Evolutionary conservation across 2,329 filamentous ascomycete genomes (phyloP), one percentile per base, ranked within the genome.

Genomic region (Mycosphaerelloides madeirae): DNA sequence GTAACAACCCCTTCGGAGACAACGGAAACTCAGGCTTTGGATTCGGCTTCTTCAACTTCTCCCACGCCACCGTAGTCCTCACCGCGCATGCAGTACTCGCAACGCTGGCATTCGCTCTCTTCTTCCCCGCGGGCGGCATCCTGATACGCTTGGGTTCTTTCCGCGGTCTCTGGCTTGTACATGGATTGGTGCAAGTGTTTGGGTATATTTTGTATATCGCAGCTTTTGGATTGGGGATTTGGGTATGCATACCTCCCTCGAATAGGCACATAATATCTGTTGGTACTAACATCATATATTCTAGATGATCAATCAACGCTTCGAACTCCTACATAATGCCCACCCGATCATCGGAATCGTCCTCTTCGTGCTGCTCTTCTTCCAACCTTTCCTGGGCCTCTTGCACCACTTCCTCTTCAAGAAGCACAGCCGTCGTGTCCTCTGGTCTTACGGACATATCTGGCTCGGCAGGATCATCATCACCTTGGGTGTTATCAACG

Each of bases 321-420:
- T 40, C 36, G 51, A 6, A 19, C 67, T 53, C 40, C 70, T 40
- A 38, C 38, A 64, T 38, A 57, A 66, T 31, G 62, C 72, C 38
- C 77, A 80, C 49, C 68, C 73, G 3, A 70, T 78, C 51, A 76
- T 80, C 44, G 77, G 77, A 8, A 70, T 76, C 8, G 58, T 78
- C 8, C 65, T 78, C 3, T 64, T 80, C 22, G 63, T 63, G 0
- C 53, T 67, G 11, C 59, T 85, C 3, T 65, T 81, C 6, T 75
- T 84, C 54, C 76, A 79, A 52, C 77, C 77, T 0, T 58, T 72
- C 2, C 65, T 78, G 31, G 77, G 77, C 2, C 58, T 73, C 14
- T 39, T 77, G 9, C 77, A 80, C 50, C 77, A 81, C 52, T 45
- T 65, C 6, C 56, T 73, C 43, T 80, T 74, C 65, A 72, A 72